A percentile compares a stretch with the other conserved stretches of the same genome.
These are phyloP conservation scores for Quaeritorhiza haematococci DNA, from an alignment of 371 early-diverging fungal genomes.

Conservation along the genomic window DNA sequence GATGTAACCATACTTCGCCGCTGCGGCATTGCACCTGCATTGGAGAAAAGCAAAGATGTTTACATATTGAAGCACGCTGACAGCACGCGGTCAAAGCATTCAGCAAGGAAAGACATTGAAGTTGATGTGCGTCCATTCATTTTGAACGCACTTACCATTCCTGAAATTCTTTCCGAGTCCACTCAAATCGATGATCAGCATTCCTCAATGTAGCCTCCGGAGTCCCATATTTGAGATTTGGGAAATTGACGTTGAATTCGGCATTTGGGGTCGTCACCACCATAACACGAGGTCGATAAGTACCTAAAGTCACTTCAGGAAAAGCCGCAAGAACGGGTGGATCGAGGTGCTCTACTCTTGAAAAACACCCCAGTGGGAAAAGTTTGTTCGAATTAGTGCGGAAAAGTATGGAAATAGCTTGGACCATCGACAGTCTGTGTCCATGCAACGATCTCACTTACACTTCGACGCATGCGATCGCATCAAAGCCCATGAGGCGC, in stretches of 20 bases:
- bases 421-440: background rate
- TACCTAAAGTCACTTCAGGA: constrained; percentile 56
- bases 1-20: constrained; percentile 56
- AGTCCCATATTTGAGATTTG: constrained; percentile 69
- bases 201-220: constrained; percentile 61
- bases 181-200: constrained; percentile 89
- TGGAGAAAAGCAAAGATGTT: constrained; percentile 6
- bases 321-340: constrained; percentile 49
- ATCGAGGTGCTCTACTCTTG: constrained; percentile 69
- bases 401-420: background rate
- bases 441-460: constrained; percentile 7
- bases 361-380: background rate
- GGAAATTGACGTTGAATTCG: constrained; percentile 84
- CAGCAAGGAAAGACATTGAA: background rate
- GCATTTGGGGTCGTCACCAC: constrained; percentile 59
- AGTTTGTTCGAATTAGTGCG: background rate
- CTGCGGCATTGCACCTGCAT: constrained; percentile 45
- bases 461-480: constrained; percentile 33
- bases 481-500: constrained; percentile 26
- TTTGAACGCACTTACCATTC: constrained; percentile 50
- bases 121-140: background rate
- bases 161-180: constrained; percentile 80
- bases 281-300: constrained; percentile 52
- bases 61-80: background rate
- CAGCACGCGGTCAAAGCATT: background rate